These are phyloP conservation scores for Ascoidea rubescens DNA, from an alignment of 805 yeast species.

Conservation along the genomic window DNA sequence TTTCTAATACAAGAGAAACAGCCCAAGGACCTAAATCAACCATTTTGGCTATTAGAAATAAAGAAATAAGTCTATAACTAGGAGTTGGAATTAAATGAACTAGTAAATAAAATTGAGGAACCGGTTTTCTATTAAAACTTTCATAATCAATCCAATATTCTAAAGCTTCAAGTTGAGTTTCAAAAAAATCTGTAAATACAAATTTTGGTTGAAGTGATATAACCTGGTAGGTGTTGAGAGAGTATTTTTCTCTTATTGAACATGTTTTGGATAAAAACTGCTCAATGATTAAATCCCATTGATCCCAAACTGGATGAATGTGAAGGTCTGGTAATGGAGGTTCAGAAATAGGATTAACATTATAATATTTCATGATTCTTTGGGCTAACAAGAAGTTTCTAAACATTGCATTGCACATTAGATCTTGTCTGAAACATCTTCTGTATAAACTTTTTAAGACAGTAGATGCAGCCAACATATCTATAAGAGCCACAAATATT, in stretches of 20 bases:
- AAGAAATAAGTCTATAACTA: slow-evolving; percentile 82
- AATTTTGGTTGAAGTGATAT: slow-evolving; percentile 23
- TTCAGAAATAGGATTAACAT: slow-evolving; percentile 88
- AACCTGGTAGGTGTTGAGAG: slow-evolving; percentile 2
- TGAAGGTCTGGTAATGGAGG: slow-evolving; percentile 82
- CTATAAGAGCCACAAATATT: slow-evolving; percentile 97
- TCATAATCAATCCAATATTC: slow-evolving; percentile 88
- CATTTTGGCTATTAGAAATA: slow-evolving; percentile 71
- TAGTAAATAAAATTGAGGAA: slow-evolving; percentile 90
- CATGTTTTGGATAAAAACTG: slow-evolving; percentile 69
- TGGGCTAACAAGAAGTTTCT: slow-evolving; percentile 87
- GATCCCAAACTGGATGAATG: slow-evolving; percentile 89
- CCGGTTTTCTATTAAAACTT: slow-evolving; percentile 70
- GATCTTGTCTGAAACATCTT: slow-evolving; percentile 81
- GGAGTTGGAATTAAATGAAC: slow-evolving; percentile 87
- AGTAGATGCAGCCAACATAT: slow-evolving; percentile 95
- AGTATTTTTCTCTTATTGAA: slow-evolving; percentile 15
- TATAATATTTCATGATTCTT: slow-evolving; percentile 83
- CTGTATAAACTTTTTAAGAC: slow-evolving; percentile 81
- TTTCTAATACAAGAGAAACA: slow-evolving; percentile 79
- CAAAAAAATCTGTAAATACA: slow-evolving; percentile 91
- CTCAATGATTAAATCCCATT: slow-evolving; percentile 96
- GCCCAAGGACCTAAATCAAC: slow-evolving; percentile 97
- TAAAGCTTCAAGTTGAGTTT: slow-evolving; percentile 91
- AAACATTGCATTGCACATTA: slow-evolving; percentile 92